Conservation (phyloP, 345 rosid genomes). For the Conringia planisiliqua region DNA sequence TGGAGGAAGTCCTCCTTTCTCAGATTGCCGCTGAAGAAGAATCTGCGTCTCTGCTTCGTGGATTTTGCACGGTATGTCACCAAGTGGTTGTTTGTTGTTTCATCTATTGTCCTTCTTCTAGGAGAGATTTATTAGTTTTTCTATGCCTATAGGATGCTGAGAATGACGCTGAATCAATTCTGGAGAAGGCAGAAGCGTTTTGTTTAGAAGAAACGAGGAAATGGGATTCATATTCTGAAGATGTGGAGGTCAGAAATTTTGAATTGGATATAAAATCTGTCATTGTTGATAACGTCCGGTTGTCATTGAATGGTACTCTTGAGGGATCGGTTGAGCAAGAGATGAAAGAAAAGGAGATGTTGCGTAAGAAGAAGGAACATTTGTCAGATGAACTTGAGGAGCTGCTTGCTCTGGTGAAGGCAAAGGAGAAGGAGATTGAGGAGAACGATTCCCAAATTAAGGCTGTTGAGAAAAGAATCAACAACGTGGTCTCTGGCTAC, state of each 20-base stretch:
- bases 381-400: conserved; percentile 54
- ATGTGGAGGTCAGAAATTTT: conserved; percentile 58
- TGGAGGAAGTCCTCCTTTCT: conserved; percentile 54
- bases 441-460: conserved; percentile 55
- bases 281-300: conserved; percentile 53
- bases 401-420: conserved; percentile 64
- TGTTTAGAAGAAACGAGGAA: conserved; percentile 47
- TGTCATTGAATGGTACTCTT: conserved; percentile 41
- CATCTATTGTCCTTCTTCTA: neutral
- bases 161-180: conserved; percentile 46
- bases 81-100: neutral
- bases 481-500: conserved; percentile 49
- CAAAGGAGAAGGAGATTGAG: conserved; percentile 64
- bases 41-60: conserved; percentile 55
- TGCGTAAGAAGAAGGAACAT: conserved; percentile 46
- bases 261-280: conserved; percentile 63
- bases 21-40: conserved; percentile 74
- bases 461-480: conserved; percentile 57
- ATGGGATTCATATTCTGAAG: conserved; percentile 64
- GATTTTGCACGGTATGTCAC: conserved; percentile 53
- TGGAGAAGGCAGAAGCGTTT: conserved; percentile 42
- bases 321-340: conserved; percentile 56
- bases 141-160: too few species aligned
- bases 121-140: neutral
- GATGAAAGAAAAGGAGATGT: conserved; percentile 47